Evolutionary conservation across 768 basidiomycete genomes (phyloP).

Genomic region (Naganishia onofrii): DNA sequence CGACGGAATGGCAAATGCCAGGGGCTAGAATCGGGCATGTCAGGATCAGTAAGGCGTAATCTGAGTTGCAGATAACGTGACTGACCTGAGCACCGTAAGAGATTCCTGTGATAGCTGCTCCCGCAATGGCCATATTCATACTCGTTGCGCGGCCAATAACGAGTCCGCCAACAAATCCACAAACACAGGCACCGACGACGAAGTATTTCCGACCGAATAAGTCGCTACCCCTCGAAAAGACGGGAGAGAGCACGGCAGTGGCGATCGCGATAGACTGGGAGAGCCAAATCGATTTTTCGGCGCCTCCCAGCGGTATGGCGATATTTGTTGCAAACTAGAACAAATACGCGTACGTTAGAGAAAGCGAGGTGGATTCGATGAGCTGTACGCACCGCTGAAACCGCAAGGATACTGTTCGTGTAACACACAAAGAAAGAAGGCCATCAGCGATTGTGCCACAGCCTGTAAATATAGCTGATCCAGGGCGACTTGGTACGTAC

Average conservation of each 20-base stretch:
- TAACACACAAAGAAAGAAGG: too few relatives aligned
- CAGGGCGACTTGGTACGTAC: too few relatives aligned
- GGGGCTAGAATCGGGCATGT: neutral
- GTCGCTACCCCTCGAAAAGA: conserved; percentile 13
- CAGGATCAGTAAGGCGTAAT: neutral
- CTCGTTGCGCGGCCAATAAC: conserved; percentile 6
- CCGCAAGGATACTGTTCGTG: too few relatives aligned
- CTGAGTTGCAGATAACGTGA: too few relatives aligned
- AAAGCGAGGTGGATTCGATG: too few relatives aligned
- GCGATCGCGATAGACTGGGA: neutral
- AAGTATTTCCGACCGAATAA: conserved; percentile 16
- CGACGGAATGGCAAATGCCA: conserved; percentile 17
- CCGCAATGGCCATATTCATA: conserved; percentile 24
- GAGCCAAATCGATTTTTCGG: neutral
- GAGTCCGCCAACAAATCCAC: conserved; percentile 12
- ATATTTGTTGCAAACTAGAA: too few relatives aligned
- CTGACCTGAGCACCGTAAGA: conserved; percentile 18
- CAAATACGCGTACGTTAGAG: too few relatives aligned
- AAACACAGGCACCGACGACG: neutral
- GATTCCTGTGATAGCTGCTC: conserved; percentile 5
- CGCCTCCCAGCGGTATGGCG: conserved; percentile 6
- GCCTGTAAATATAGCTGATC: too few relatives aligned
- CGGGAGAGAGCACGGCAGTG: conserved; percentile 9
- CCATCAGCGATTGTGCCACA: too few relatives aligned
- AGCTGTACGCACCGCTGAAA: too few relatives aligned